A percentile compares a stretch with the other conserved stretches of the same genome.
Evolutionary conservation across 2,329 filamentous ascomycete genomes (phyloP).

Genomic region (Beauveria sp.): DNA sequence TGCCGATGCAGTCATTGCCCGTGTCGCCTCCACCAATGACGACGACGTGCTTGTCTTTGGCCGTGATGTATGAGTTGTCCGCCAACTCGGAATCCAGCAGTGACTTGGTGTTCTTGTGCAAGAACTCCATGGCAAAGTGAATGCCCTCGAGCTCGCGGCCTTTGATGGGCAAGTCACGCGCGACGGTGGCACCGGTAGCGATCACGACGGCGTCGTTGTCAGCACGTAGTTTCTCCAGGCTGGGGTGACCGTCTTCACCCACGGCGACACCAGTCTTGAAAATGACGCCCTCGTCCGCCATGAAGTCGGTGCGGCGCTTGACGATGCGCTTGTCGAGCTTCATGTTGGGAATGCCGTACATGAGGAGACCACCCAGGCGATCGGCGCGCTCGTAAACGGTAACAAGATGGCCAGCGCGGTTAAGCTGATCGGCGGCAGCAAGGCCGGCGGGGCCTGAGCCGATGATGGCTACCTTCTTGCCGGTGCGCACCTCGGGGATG

Average conservation of each 20-base stretch:
- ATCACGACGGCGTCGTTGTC: constrained; percentile 80
- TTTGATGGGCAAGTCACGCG: constrained; percentile 85
- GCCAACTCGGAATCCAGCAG: constrained; percentile 83
- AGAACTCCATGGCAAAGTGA: constrained; percentile 94
- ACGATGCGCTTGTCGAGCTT: constrained; percentile 98
- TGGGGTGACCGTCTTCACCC: constrained; percentile 59
- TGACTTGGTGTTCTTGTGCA: constrained; percentile 97
- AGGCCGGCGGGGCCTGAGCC: constrained; percentile 90
- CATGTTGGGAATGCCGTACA: constrained; percentile 99
- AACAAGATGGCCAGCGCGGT: constrained; percentile 80
- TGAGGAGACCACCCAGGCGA: constrained; percentile 81
- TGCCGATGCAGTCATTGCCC: constrained; percentile 96
- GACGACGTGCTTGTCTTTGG: constrained; percentile 91
- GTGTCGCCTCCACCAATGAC: constrained; percentile 98
- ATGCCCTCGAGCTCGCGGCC: constrained; percentile 82
- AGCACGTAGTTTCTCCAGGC: constrained; percentile 63
- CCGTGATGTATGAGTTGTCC: constrained; percentile 82
- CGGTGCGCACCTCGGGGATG: constrained; percentile 71
- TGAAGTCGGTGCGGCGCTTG: constrained; percentile 89
- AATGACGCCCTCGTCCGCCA: constrained; percentile 78
- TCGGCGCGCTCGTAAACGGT: constrained; percentile 92
- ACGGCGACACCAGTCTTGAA: constrained; percentile 74
- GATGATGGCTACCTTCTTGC: constrained; percentile 82
- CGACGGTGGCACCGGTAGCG: constrained; percentile 86
- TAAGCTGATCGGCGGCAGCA: constrained; percentile 85